Base-by-base conservation (phyloP, 805 yeast species). In the Sugiyamaella marilandica region DNA sequence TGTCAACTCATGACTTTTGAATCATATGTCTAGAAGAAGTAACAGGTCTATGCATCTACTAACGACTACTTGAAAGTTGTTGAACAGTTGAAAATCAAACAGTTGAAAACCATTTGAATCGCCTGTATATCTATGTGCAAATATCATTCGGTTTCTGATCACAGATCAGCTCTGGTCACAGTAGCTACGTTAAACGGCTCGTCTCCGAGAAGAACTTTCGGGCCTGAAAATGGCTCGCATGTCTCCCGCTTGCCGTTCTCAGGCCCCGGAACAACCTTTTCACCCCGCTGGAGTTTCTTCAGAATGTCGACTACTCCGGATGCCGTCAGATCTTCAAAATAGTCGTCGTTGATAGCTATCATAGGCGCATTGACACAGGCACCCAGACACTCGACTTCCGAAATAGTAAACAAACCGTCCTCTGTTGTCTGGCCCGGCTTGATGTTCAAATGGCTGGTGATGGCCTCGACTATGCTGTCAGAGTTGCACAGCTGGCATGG, bases 351-450 rank as follows among this genome's bases (percentile, higher is more conserved):
- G 50, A 87, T 73, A 56, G 87, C 95, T 51, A 88, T 74, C 88
- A 87, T 87, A 50, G 96, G 96, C 7, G 87, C 96, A 69, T 87
- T 87, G 48, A 87, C 90, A 76, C 96, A 87, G 2, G 96, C 96
- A 54, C 96, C 96, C 48, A 87, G 79, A 72, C 96, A 87, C 72
- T 87, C 96, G 57, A 87, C 95, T 70, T 87, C 96, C 63, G 86
- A 87, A 57, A 87, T 72, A 14, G 95, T 85, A 75, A 87, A 87
- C 59, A 83, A 70, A 35, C 82, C 82, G 71, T 88, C 95, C 11
- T 71, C 65, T 32, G 92, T 84, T 49, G 91, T 87, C 68, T 87
- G 82, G 56, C 94, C 94, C 8, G 90, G 87, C 66, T 81, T 76
- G 66, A 85, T 73, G 53, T 79, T 74, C 58, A 87, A 76, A 62